Evolutionary conservation across 139 green algal genomes (phyloP).

Genomic region (Tetradesmus obliquus): DNA sequence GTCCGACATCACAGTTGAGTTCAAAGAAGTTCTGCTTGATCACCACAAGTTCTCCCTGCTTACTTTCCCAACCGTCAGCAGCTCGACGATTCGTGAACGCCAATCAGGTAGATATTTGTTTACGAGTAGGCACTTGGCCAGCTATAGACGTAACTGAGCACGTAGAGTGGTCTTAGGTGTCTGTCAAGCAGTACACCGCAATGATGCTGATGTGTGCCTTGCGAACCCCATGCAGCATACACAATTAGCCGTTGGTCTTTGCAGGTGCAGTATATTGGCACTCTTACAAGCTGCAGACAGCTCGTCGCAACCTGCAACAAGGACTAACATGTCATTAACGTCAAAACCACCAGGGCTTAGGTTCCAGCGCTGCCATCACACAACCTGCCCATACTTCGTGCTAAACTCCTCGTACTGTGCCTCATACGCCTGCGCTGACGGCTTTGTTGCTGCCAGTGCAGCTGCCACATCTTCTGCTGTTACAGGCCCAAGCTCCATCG

Average conservation of each 20-base stretch:
- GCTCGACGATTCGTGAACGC: no score
- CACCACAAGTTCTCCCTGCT: neutral
- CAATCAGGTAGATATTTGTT: neutral
- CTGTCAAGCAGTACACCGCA: neutral
- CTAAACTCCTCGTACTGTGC: conserved; percentile 60
- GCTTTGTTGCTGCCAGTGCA: conserved; percentile 66
- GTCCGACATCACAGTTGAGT: neutral
- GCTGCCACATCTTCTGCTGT: conserved; percentile 59
- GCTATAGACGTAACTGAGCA: neutral
- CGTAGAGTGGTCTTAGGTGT: neutral
- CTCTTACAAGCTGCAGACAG: neutral
- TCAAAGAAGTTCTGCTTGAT: neutral
- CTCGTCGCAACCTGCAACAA: neutral
- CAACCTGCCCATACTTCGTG: conserved; percentile 57
- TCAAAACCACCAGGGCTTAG: neutral
- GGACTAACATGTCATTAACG: neutral
- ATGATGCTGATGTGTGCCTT: neutral
- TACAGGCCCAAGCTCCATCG: conserved; percentile 62
- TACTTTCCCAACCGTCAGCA: neutral
- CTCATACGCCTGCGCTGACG: conserved; percentile 55
- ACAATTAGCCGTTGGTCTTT: no score
- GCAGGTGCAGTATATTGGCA: no score
- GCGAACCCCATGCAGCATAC: no score
- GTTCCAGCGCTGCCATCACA: neutral
- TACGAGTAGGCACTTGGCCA: neutral